Evolutionary conservation across 2,329 filamentous ascomycete species (phyloP), one percentile per base, ranked within the genome.

Genomic region (Huntiella savannae): DNA sequence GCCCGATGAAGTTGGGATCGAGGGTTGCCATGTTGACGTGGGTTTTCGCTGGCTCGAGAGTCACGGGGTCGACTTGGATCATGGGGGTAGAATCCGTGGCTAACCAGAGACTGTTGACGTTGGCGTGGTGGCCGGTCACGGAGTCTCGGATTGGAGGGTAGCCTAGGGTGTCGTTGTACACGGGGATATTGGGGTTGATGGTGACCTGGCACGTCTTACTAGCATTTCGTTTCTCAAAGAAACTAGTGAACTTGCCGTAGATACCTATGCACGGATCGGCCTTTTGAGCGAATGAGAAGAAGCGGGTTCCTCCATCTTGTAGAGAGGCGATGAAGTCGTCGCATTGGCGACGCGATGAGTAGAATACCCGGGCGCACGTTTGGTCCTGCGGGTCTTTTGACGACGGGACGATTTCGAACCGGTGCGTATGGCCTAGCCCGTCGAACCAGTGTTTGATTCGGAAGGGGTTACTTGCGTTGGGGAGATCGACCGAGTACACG

Each of bases 361-460:
- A 88, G 17, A 69, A 63, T 2, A 87, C 78, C 4, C 19, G n/a
- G 1, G 41, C n/a, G 4, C 16, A 13, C 2, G 19, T 17, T 12
- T 43, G 13, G 4, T 36, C 53, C 3, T 60, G 54, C 1, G 56
- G 54, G 22, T 28, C 22, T 7, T 10, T 10, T 5, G 15, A 32
- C 0, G 65, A 51, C 0, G 68, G 57, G 3, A 74, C 54, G 32
- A 88, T 79, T 48, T 83, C 69, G 56, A 88, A 88, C 22, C 73
- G 75, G 60, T 88, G 81, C 1, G 75, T 67, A 47, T 82, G 73
- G 3, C 75, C 71, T 49, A 85, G 75, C 4, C 80, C 80, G 56
- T 91, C 84, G 53, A 91, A 91, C 83, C 83, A 91, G 58, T 91
- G 82, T 1, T 68, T 72, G 10, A 78, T 66, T 32, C 67, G 64